Evolutionary conservation across 331 rosid species (phyloP), one percentile per base, ranked within the genome.

Genomic region (Prunus yedoensis): DNA sequence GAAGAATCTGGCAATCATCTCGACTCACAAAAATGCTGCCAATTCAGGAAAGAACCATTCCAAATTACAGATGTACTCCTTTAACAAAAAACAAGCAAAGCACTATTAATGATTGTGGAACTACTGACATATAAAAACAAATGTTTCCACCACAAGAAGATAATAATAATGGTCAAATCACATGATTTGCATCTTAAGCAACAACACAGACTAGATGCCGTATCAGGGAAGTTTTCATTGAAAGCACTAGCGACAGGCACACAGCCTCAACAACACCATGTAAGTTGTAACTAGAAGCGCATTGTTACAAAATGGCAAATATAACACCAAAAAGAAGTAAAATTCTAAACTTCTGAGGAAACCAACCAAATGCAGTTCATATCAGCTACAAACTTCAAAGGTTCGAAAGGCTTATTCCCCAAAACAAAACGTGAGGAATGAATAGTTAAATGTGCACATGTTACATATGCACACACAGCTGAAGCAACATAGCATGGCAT

Each of bases 1-100:
- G 69, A 74, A 73, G 79, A 77, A 79, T 27, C 73, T 63, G 54
- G 73, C 58, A 83, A 84, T 66, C 88, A 81, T 68, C 70, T 63
- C 65, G 74, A 79, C 70, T 32, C 13, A 57, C 68, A 75, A 77
- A 54, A 75, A 27, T 10, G 74, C 74, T 53, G 62, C 79, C 74
- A 75, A 74, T 66, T 80, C 58, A 66, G 54, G 72, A 77, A 76
- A 52, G 83, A 57, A 66, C 74, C 71, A 75, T 38, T 59, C 63
- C 66, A 61, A 38, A 83, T 64, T 41, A 45, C 14, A 54, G 66
- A 76, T 60, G 59, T 49, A 18, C 30, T 74, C 78, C 45, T 7
- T 35, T 30, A 78, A 79, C 59, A 23, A 38, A 76, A 43, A 78
- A 46, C 74, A 78, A 3, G 21, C 52, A 27, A 15, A 27, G 54